Conservation (phyloP, 2,329 filamentous ascomycete species). For the Mycosphaerelloides madeirae region DNA sequence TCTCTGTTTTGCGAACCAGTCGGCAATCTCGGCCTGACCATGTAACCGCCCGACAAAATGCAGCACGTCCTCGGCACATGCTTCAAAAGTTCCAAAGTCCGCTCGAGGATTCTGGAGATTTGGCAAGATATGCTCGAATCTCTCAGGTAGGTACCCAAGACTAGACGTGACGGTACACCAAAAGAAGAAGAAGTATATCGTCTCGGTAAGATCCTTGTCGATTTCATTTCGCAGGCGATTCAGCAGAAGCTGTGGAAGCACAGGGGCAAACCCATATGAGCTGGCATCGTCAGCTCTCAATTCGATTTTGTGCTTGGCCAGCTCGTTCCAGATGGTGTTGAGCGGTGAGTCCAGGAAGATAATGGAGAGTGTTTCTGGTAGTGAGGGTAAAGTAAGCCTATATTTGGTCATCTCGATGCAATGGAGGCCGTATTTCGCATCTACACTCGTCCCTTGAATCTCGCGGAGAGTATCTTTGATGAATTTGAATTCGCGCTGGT, state of each 20-base stretch:
- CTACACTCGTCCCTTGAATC: constrained; percentile 8
- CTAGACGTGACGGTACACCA: too few relatives aligned
- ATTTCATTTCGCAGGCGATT: constrained; percentile 10
- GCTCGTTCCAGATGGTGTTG: constrained; percentile 5
- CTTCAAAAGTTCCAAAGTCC: too few relatives aligned
- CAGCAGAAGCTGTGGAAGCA: constrained; percentile 6
- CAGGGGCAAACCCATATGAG: not conserved
- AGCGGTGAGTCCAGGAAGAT: constrained; percentile 9
- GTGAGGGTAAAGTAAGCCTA: constrained; percentile 6
- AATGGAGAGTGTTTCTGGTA: constrained; percentile 3
- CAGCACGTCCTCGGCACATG: too few relatives aligned
- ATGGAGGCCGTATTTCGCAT: constrained; percentile 3
- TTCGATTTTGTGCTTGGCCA: not conserved
- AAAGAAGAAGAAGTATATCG: constrained; percentile 14
- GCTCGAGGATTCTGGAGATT: too few relatives aligned
- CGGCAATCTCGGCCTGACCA: too few relatives aligned
- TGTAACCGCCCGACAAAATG: too few relatives aligned
- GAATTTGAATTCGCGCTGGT: constrained; percentile 15
- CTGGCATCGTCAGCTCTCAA: not conserved
- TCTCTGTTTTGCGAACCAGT: too few relatives aligned
- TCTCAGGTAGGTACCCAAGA: too few relatives aligned
- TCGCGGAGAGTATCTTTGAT: constrained; percentile 13
- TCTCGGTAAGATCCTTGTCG: constrained; percentile 13
- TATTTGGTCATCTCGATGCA: constrained; percentile 11
- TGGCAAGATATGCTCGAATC: too few relatives aligned